Conservation (phyloP, 495 filamentous ascomycete genomes). For the Elasticomyces elasticus region DNA sequence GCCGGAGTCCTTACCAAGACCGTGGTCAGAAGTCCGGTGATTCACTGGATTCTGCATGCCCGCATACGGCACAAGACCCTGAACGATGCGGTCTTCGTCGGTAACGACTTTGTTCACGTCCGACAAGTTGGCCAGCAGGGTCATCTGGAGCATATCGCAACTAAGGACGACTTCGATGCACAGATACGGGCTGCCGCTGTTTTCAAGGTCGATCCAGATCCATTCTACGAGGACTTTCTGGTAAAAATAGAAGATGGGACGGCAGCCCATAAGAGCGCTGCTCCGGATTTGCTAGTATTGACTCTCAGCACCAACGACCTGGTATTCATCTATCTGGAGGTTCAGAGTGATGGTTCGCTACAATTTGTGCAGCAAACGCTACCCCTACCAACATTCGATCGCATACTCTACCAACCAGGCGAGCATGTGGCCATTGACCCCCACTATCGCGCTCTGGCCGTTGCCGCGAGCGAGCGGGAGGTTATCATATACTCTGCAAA, state of each 20-base stretch:
- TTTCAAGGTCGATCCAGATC: slow-evolving; percentile 29
- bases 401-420: slow-evolving; percentile 52
- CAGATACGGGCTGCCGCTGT: slow-evolving; percentile 56
- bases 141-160: slow-evolving; percentile 57
- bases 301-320: slow-evolving; percentile 58
- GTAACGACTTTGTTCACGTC: slow-evolving; percentile 56
- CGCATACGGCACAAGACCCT: slow-evolving; percentile 55
- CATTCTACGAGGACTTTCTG: slow-evolving; percentile 22
- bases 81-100: slow-evolving; percentile 85
- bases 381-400: slow-evolving; percentile 46
- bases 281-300: slow-evolving; percentile 68
- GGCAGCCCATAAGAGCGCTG: slow-evolving; percentile 32
- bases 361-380: slow-evolving; percentile 52
- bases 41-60: slow-evolving; percentile 72
- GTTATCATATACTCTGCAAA: slow-evolving; percentile 56
- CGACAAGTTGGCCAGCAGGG: slow-evolving; percentile 53
- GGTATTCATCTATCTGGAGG: slow-evolving; percentile 58
- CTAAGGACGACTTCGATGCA: slow-evolving; percentile 65
- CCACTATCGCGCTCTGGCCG: slow-evolving; percentile 53
- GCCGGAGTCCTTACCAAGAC: slow-evolving; percentile 69
- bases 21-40: slow-evolving; percentile 60
- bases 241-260: slow-evolving; percentile 14
- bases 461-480: slow-evolving; percentile 48
- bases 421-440: slow-evolving; percentile 79
- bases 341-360: slow-evolving; percentile 35